A percentile compares a stretch with the other conserved stretches of the same genome.
Conservation (phyloP, 805 yeast species). For the Grigorovia humatica region DNA sequence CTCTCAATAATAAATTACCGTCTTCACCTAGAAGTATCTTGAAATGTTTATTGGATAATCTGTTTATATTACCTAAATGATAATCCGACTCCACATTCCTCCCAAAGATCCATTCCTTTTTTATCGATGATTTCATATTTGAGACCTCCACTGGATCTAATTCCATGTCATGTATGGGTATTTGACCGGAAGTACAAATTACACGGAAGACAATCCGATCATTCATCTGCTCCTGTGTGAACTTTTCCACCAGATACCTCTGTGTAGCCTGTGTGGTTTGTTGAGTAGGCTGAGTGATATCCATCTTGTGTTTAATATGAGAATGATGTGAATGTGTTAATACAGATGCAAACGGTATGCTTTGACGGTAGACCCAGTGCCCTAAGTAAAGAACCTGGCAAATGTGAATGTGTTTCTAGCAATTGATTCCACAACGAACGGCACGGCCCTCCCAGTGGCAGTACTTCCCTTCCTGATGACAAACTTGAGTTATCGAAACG, state of each 20-base stretch:
- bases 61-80: slow-evolving; percentile 46
- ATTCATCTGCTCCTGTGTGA: slow-evolving; percentile 31
- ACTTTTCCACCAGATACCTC: slow-evolving; percentile 25
- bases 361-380: no score
- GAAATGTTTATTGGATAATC: slow-evolving; percentile 69
- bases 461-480: background rate
- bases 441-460: no score
- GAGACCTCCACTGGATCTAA: slow-evolving; percentile 26
- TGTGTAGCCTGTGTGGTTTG: slow-evolving; percentile 36
- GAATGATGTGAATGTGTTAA: no score
- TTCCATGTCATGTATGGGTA: slow-evolving; percentile 37
- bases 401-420: background rate
- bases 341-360: background rate
- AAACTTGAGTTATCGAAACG: background rate
- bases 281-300: slow-evolving; percentile 34
- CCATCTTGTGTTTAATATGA: background rate
- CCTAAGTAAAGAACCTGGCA: no score
- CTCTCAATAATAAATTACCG: slow-evolving; percentile 41
- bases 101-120: slow-evolving; percentile 61
- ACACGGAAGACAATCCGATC: slow-evolving; percentile 41
- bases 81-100: slow-evolving; percentile 57
- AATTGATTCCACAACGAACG: background rate
- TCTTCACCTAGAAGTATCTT: slow-evolving; percentile 55
- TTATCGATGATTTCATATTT: slow-evolving; percentile 17
- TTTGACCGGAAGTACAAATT: slow-evolving; percentile 51